Percentiles rank a stretch among this genome's conserved stretches.
phyloP scores from a whole-genome alignment of 108 stramenopile genomes.

The Cyclotella baltica region DNA sequence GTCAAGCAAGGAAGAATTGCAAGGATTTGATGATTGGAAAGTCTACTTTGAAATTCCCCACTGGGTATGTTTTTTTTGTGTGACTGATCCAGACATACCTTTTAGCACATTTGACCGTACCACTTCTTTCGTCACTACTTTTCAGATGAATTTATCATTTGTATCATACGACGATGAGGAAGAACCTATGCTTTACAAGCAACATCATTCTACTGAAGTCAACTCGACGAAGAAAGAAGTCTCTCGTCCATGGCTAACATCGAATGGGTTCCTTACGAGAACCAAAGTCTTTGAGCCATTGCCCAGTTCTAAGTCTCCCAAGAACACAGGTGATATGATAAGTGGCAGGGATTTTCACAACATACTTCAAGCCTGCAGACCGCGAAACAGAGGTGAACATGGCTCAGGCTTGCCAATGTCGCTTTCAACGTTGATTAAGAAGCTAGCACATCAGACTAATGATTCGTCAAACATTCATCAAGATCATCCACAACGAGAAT shows the following conservation, averaged over 20 bases:
- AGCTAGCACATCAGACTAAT: not conserved
- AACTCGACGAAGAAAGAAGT: conserved; percentile 23
- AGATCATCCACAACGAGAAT: not conserved
- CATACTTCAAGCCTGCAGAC: conserved; percentile 87
- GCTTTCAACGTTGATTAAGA: conserved; percentile 36
- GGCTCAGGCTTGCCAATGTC: conserved; percentile 43
- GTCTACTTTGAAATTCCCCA: conserved; percentile 86
- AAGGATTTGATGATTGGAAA: conserved; percentile 58
- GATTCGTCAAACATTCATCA: not conserved
- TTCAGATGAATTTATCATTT: conserved; percentile 85
- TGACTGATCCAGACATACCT: not conserved
- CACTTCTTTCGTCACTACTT: not conserved
- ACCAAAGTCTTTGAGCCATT: not conserved
- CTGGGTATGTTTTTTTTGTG: conserved; percentile 38
- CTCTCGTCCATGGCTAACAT: conserved; percentile 31
- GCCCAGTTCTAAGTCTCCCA: not conserved
- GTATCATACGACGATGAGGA: conserved; percentile 72
- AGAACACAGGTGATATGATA: conserved; percentile 41
- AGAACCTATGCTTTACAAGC: conserved; percentile 49
- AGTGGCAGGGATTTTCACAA: conserved; percentile 79
- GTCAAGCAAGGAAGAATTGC: conserved; percentile 51
- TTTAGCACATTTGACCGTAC: not conserved
- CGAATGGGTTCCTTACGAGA: conserved; percentile 64
- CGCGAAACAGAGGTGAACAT: conserved; percentile 58
- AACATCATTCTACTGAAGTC: conserved; percentile 22